Conservation (phyloP, 768 basidiomycete genomes). For the Clathrus columnatus region DNA sequence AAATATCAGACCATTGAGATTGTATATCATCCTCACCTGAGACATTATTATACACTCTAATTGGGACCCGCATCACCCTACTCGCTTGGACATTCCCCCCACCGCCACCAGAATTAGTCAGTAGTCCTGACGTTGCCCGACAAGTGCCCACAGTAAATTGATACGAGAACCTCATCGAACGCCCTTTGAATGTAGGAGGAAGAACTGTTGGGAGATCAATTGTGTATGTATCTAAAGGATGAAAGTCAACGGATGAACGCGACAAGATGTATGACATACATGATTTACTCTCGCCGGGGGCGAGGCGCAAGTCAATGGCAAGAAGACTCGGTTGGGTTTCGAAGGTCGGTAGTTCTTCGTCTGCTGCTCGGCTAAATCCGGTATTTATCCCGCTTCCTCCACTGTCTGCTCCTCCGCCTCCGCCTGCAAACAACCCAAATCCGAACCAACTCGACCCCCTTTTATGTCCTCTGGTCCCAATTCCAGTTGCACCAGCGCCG, state of each 20-base stretch:
- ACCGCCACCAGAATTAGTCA: slow-evolving; percentile 18
- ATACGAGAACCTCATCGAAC: slow-evolving; percentile 78
- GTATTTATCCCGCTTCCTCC: neutral
- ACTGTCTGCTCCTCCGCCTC: neutral
- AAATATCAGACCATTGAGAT: neutral
- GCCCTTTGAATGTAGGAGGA: slow-evolving; percentile 87
- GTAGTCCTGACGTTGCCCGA: slow-evolving; percentile 32
- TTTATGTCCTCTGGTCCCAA: slow-evolving; percentile 18
- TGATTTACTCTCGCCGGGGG: slow-evolving; percentile 75
- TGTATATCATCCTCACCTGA: slow-evolving; percentile 40
- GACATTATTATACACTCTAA: slow-evolving; percentile 85
- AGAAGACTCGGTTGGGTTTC: slow-evolving; percentile 82
- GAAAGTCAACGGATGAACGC: neutral
- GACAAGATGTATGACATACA: slow-evolving; percentile 44
- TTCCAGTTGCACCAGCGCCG: too few species aligned
- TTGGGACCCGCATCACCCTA: slow-evolving; percentile 83
- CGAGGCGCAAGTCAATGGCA: slow-evolving; percentile 75
- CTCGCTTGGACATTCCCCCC: slow-evolving; percentile 42
- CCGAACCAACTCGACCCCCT: neutral
- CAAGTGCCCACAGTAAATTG: slow-evolving; percentile 86
- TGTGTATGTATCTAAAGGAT: slow-evolving; percentile 63
- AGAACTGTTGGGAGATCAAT: slow-evolving; percentile 66
- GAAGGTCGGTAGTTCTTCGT: slow-evolving; percentile 72
- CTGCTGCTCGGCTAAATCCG: slow-evolving; percentile 20
- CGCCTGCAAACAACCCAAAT: slow-evolving; percentile 14